A percentile compares a stretch with the other conserved stretches of the same genome.
phyloP scores from a whole-genome alignment of 345 rosid species.

The sweet orange (Citrus sinensis) region DNA sequence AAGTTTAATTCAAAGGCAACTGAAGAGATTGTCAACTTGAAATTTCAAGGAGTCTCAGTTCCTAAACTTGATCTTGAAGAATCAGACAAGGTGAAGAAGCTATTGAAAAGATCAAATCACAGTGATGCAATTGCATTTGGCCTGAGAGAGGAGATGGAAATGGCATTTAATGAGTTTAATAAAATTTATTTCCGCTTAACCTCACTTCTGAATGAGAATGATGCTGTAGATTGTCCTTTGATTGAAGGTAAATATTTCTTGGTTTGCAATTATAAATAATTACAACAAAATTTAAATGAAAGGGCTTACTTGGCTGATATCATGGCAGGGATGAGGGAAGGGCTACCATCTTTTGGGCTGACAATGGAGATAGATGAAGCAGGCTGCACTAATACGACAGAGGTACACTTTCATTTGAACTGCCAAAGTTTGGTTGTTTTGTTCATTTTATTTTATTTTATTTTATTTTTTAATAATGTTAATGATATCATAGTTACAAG shows the following conservation, averaged over 20 bases:
- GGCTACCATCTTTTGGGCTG: constrained; percentile 31
- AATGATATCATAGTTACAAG: neutral
- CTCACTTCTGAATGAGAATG: constrained; percentile 29
- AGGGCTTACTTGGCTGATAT: constrained; percentile 17
- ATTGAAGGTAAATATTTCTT: constrained; percentile 40
- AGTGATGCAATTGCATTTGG: constrained; percentile 21
- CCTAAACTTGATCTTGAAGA: constrained; percentile 27
- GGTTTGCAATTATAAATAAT: constrained; percentile 11
- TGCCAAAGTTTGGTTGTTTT: constrained; percentile 4
- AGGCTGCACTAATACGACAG: constrained; percentile 20
- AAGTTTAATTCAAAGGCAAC: constrained; percentile 1
- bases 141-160: constrained; percentile 40
- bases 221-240: constrained; percentile 22
- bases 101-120: constrained; percentile 2
- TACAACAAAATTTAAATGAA: constrained; percentile 11
- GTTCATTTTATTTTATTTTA: neutral
- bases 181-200: constrained; percentile 29
- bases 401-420: constrained; percentile 35
- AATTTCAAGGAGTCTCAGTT: constrained; percentile 23
- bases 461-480: neutral
- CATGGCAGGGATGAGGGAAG: constrained; percentile 42
- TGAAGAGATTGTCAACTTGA: constrained; percentile 18
- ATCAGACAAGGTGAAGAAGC: constrained; percentile 9
- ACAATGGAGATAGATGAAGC: constrained; percentile 31
- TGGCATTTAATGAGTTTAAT: constrained; percentile 33